phyloP scores from a whole-genome alignment of 148 eudicot species.

The Cornus controversa region DNA sequence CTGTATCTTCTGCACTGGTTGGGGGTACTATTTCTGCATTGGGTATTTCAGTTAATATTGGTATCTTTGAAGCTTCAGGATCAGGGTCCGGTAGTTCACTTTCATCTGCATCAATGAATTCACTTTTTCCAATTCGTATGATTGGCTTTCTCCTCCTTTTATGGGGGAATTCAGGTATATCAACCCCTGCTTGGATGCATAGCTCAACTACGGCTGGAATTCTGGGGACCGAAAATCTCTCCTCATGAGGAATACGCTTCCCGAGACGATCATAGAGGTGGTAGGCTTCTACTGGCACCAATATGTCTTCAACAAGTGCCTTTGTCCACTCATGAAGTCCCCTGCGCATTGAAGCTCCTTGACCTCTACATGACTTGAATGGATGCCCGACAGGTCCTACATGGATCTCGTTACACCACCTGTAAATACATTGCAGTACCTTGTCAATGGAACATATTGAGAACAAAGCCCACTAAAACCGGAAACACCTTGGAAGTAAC shows the following conservation, averaged over 20 bases:
- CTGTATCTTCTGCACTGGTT: conserved; percentile 51
- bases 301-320: conserved; percentile 67
- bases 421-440: conserved; percentile 27
- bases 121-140: conserved; percentile 71
- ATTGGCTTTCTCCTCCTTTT: conserved; percentile 84
- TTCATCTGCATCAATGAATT: conserved; percentile 94
- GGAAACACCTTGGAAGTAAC: background rate
- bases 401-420: conserved; percentile 90
- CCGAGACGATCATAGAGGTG: conserved; percentile 85
- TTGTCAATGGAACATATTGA: background rate
- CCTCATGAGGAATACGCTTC: conserved; percentile 73
- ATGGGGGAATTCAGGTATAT: conserved; percentile 69
- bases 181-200: conserved; percentile 94
- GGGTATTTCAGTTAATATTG: conserved; percentile 54
- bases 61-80: conserved; percentile 41
- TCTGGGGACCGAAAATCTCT: conserved; percentile 85
- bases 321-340: conserved; percentile 83
- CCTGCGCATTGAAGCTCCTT: conserved; percentile 50
- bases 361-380: conserved; percentile 87
- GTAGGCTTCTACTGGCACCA: conserved; percentile 71
- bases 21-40: conserved; percentile 49
- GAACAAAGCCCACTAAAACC: background rate
- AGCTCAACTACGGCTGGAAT: conserved; percentile 86
- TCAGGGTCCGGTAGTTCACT: conserved; percentile 80
- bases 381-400: conserved; percentile 90